Base-by-base conservation (phyloP, 192 early-diverging fungal species). In the Umbelopsis isabellina region DNA sequence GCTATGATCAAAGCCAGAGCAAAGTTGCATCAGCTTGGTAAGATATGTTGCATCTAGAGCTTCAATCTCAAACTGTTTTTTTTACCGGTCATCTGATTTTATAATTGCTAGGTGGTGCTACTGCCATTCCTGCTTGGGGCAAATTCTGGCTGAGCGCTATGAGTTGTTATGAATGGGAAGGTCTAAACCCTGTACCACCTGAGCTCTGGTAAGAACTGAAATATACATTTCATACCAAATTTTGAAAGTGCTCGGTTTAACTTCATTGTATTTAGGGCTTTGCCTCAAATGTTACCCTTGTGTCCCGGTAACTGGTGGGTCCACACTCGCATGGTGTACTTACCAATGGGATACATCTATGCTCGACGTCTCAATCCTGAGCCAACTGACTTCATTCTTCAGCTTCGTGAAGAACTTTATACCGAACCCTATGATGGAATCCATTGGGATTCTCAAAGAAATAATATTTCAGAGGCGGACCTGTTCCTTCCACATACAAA, bases 101-200 rank as follows among this genome's bases (percentile, higher is more conserved):
- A 13, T 2, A 35, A 22, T 45, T 13, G 48, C 16, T 65, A 86
- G 92, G 96, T 50, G 92, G 96, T 46, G 94, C 98, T 18, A 79
- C 82, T 2, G 93, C 89, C 41, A 85, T 88, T 18, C 94, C 98
- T 47, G 88, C 95, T 25, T 99, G 98, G 98, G 98, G 97, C 21
- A 99, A 99, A 78, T 98, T 99, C 79, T 99, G 98, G 98, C 90
- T 99, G 11, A 76, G 92, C 20, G 85, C 91, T 22, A 82, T 99
- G 76, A 91, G 92, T 69, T 87, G 93, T 9, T 99, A 99, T 79
- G 93, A 97, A 48, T 99, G 93, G 90, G 90, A 94, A 70, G 98
- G 98, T 12, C 89, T 96, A 83, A 98, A 98, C 73, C 94, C 97
- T 49, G 82, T 99, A 46, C 96, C 96, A 6, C 94, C 97, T 6